phyloP scores from a whole-genome alignment of 768 basidiomycete genomes.

The Lactifluus pinguis region DNA sequence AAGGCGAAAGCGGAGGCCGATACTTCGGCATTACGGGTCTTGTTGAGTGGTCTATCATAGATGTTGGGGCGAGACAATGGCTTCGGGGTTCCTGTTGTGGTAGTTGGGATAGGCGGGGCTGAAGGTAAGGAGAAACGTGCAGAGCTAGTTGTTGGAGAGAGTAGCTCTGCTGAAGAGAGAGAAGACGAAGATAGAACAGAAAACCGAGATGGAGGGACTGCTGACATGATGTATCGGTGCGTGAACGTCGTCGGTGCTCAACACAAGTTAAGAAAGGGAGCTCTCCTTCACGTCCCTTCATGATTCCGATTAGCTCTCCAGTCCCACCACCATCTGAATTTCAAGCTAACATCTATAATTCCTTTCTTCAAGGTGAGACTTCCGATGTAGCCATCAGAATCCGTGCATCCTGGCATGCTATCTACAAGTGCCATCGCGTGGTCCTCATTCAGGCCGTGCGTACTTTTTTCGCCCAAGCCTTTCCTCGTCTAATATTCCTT shows the following conservation, averaged over 20 bases:
- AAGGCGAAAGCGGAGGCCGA: constrained; percentile 78
- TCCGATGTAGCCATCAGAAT: constrained; percentile 73
- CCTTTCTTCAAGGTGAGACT: constrained; percentile 62
- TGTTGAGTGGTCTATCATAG: constrained; percentile 85
- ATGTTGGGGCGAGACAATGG: constrained; percentile 55
- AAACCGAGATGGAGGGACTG: constrained; percentile 53
- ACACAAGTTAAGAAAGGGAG: not conserved
- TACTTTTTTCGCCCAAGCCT: not conserved
- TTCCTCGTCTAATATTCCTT: constrained; percentile 5
- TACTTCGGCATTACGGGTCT: constrained; percentile 77
- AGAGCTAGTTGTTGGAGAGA: constrained; percentile 50
- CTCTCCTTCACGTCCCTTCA: not conserved
- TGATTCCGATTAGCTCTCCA: constrained; percentile 33
- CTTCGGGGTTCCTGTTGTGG: constrained; percentile 29
- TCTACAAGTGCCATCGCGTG: constrained; percentile 75
- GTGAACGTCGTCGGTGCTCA: not conserved
- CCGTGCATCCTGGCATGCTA: constrained; percentile 55
- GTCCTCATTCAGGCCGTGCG: constrained; percentile 79
- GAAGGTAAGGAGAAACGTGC: constrained; percentile 65
- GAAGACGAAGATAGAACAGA: constrained; percentile 60
- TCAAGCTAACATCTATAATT: constrained; percentile 67
- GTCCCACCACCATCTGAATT: constrained; percentile 45
- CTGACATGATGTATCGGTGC: constrained; percentile 28
- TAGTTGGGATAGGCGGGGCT: constrained; percentile 39
- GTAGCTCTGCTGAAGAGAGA: constrained; percentile 34